Base-by-base conservation (phyloP, 73 alveolate species). In the Symbiodinium natans region DNA sequence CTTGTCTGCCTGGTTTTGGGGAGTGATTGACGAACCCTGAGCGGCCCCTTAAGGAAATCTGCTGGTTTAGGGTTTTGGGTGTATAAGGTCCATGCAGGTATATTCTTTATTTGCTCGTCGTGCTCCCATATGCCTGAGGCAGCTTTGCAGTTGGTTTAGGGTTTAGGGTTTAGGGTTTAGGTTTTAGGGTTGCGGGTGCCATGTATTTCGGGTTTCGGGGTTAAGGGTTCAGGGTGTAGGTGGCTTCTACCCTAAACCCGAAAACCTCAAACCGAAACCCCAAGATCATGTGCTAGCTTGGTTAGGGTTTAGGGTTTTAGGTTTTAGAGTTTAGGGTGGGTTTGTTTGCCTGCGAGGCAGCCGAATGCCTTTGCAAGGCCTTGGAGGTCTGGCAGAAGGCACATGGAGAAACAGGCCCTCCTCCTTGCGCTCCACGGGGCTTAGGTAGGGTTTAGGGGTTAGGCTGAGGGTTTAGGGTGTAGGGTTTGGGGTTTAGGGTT, bases 341-440 rank as follows among this genome's bases (percentile, higher is more conserved):
- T 68, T 1, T 8, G 2, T 4, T 73, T 11, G 8, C 13, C 41
- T 13, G 82, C 71, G 40, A 87, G 94, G 94, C 94, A 1, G 95
- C 86, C 21, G 86, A 88, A 19, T 36, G 85, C 42, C 95, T 88
- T 27, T 13, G 86, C 40, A 82, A 42, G 46, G 77, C 86, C 11
- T 68, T 68, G 48, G 25, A 59, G 39, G 42, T 88, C 41, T 88
- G 95, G 95, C 71, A 77, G 13, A 33, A 68, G 75, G 34, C 46
- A 29, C 95, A 68, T 11, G 86, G 38, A 27, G 29, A 68, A 39
- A 83, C 86, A 54, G 90, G 43, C n/a, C 34, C 7, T 17, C 15
- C 59, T 13, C 31, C 19, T 19, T 11, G 21, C 31, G 27, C 1
- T 11, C 1, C 10, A 23, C 3, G 10, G 82, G 23, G 27, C 27